Evolutionary conservation across 2,329 filamentous ascomycete genomes (phyloP).

Genomic region (Fusarium scirpi): DNA sequence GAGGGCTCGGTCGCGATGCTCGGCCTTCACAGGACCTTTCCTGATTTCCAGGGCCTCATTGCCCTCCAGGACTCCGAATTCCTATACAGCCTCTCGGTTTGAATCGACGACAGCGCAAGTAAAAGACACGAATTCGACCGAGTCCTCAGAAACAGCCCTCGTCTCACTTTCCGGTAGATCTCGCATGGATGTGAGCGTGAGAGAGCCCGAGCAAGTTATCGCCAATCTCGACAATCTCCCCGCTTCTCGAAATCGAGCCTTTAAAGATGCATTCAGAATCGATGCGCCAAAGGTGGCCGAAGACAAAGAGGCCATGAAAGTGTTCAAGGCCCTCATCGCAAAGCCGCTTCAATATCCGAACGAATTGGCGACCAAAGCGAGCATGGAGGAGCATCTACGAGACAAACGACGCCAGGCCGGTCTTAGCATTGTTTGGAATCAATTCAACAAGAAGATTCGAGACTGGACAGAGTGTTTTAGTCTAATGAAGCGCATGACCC

Average conservation of each 20-base stretch:
- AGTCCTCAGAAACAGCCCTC: conserved; percentile 14
- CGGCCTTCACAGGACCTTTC: conserved; percentile 43
- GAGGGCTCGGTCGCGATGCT: conserved; percentile 55
- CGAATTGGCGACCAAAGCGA: conserved; percentile 39
- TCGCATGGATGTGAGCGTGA: conserved; percentile 10
- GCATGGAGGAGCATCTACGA: conserved; percentile 31
- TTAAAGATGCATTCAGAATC: conserved; percentile 49
- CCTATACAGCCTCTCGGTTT: conserved; percentile 23
- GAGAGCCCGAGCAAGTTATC: conserved; percentile 15
- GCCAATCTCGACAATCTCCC: conserved; percentile 28
- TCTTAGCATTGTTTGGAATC: conserved; percentile 51
- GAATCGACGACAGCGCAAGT: conserved; percentile 38
- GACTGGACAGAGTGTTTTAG: conserved; percentile 57
- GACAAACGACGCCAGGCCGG: conserved; percentile 54
- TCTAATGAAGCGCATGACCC: conserved; percentile 54
- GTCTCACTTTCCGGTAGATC: not conserved
- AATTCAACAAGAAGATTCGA: conserved; percentile 46
- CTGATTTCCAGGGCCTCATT: conserved; percentile 38
- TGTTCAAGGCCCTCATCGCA: conserved; percentile 47
- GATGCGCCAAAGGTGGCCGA: conserved; percentile 31
- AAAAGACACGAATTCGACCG: not conserved
- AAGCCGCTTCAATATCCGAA: conserved; percentile 48
- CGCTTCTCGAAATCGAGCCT: conserved; percentile 45
- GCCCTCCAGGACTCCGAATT: conserved; percentile 34
- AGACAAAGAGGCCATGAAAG: conserved; percentile 37